Evolutionary conservation across 164 flowering plant genomes (phyloP).

Genomic region (Nymphaea thermarum): DNA sequence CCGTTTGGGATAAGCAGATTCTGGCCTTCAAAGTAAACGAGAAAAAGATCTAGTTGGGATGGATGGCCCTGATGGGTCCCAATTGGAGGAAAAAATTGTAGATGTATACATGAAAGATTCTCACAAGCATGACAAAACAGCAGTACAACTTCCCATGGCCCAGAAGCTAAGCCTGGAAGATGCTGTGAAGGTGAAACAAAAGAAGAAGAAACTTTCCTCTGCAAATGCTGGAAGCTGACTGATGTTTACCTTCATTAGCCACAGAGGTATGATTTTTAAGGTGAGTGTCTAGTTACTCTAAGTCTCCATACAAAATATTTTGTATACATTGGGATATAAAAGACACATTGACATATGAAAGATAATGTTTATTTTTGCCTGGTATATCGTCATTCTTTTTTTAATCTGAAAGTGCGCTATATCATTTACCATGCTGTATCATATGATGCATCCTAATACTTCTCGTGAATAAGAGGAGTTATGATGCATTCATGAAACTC

Average conservation of each 20-base stretch:
- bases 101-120: conserved; percentile 9
- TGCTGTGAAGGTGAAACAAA: conserved; percentile 74
- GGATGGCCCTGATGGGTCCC: conserved; percentile 7
- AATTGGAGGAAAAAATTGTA: conserved; percentile 11
- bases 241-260: neutral
- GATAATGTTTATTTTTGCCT: too few relatives aligned
- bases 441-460: too few relatives aligned
- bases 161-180: conserved; percentile 45
- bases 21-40: conserved; percentile 4
- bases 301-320: neutral
- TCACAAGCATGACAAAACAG: conserved; percentile 12
- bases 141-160: conserved; percentile 7
- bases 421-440: too few relatives aligned
- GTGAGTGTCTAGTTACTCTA: neutral
- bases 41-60: conserved; percentile 8
- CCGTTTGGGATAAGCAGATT: conserved; percentile 22
- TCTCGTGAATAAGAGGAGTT: too few relatives aligned
- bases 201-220: conserved; percentile 37
- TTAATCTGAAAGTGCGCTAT: too few relatives aligned
- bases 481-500: too few relatives aligned
- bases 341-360: too few relatives aligned
- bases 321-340: too few relatives aligned
- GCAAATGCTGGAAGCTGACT: conserved; percentile 16
- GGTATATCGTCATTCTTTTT: too few relatives aligned
- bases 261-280: neutral